Evolutionary conservation across 2,329 filamentous ascomycete species (phyloP), one percentile per base, ranked within the genome.

Genomic region (Allantophomopsis lycopodina): DNA sequence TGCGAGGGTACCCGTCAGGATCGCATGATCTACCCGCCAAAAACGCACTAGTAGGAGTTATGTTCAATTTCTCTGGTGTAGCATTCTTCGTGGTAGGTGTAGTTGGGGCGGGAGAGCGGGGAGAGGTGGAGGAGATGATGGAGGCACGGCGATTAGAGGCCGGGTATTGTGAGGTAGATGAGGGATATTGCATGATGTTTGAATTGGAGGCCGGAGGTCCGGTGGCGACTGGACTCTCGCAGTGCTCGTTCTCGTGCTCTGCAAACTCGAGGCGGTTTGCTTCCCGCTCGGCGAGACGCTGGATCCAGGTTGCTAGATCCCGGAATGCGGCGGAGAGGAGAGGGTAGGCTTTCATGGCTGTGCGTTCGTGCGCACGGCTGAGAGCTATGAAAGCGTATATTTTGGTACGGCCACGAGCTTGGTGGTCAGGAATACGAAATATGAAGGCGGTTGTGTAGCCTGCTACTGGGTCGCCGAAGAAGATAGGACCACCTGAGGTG

Each of bases 371-470:
- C 55, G 80, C 73, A 10, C 75, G 79, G 54, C 69, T 77, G 36
- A 81, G 66, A 2, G 76, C 75, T 42, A 82, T 57, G 43, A 82
- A 74, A 10, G 77, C 77, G 50, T 82, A 82, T 11, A 80, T 72
- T n/a, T 77, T 69, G 56, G 78, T 76, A 48, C 79, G 73, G 4
- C 77, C 77, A 11, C 77, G 72, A 12, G 77, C 77, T 46, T 79
- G 76, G 30, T 79, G 64, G 51, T 82, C 77, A 6, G 76, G 72
- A 33, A 82, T 77, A 18, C 77, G 76, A 51, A 82, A 82, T 46
- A 81, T 77, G 55, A 79, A 81, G 12, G 76, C 77, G 0, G 76
- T 82, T 0, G 77, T 82, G 56, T 79, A 81, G 21, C 77, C 77
- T 1, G 76, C 70, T 1, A 70, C 55, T 1, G 73, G 66, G 50